Conservation (phyloP, 2,329 filamentous ascomycete genomes). For the Aspergillus oerlinghausenensis region DNA sequence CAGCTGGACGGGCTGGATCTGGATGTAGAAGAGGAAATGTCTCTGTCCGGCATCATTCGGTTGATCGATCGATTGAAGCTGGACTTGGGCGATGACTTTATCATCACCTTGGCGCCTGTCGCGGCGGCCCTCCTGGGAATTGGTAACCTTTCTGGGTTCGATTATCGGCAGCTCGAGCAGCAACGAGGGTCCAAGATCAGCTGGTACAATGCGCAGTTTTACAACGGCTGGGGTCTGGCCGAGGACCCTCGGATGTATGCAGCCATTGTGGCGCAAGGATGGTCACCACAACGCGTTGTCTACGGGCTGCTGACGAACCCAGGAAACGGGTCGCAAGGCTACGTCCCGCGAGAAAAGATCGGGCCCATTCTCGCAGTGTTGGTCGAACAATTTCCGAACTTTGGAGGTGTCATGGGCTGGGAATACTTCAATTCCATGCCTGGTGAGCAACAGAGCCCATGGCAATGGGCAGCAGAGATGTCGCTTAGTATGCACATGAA, state of each 20-base stretch:
- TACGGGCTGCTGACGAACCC: conserved; percentile 77
- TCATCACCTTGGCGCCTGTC: conserved; percentile 78
- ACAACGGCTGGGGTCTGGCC: conserved; percentile 79
- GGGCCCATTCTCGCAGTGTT: conserved; percentile 55
- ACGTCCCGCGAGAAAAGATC: conserved; percentile 56
- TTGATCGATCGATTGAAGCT: conserved; percentile 62
- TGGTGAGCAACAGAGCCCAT: conserved; percentile 58
- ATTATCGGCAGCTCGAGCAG: conserved; percentile 69
- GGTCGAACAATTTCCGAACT: conserved; percentile 58
- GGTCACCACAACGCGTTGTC: conserved; percentile 68
- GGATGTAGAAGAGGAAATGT: conserved; percentile 74
- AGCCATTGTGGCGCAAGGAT: conserved; percentile 53
- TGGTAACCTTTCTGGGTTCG: conserved; percentile 70
- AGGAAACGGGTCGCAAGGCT: conserved; percentile 62
- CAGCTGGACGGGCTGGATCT: conserved; percentile 68
- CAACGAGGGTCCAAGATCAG: conserved; percentile 61
- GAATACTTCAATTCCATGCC: conserved; percentile 85
- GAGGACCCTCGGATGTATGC: conserved; percentile 44
- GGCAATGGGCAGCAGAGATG: conserved; percentile 74
- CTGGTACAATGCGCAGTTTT: conserved; percentile 93
- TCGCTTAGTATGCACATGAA: conserved; percentile 47
- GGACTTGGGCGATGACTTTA: conserved; percentile 52
- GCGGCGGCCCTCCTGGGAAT: conserved; percentile 66
- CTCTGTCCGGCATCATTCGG: conserved; percentile 60
- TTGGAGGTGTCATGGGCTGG: conserved; percentile 92